Evolutionary conservation across 2,329 filamentous ascomycete species (phyloP), one percentile per base, ranked within the genome.

Genomic region (Fusarium nematophilum): DNA sequence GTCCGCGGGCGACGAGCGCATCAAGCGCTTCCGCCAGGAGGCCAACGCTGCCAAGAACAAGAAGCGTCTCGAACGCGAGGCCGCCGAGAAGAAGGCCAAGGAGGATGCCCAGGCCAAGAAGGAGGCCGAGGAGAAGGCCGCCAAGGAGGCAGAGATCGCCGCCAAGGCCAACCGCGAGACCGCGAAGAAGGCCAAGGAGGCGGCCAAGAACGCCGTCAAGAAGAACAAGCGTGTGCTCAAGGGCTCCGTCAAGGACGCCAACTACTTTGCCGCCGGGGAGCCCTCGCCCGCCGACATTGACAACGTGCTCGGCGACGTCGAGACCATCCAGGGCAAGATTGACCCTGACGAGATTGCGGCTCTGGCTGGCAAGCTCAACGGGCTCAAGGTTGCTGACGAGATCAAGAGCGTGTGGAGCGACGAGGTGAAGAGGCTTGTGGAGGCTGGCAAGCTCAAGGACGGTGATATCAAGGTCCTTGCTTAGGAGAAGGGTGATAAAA

Each of bases 201-300:
- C 94, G 2, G 95, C 95, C 54, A 99, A 99, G 88, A 97, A 93
- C 73, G 95, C 95, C 11, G 90, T 95, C 71, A 99, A 99, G 90
- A 99, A 99, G 91, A 99, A 99, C 87, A 97, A 97, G 87, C 92
- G 95, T 83, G 90, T 98, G 40, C 88, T 99, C 70, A 93, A 96
- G 78, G 89, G 87, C 60, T 93, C 91, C 65, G 91, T 94, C 79
- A 99, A 99, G 85, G 95, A 99, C 67, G 93, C 91, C 71, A 97
- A 97, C 84, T 99, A 99, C 87, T 97, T 99, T 76, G 84, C 83
- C 53, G 87, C 88, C 49, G 90, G 88, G 49, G 90, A 93, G 57
- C 81, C 89, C 21, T 85, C 90, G n/a, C 83, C 91, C 11, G 80
- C 86, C 9, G 86, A 92, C 73, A 92, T 99, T 66, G 93, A 98